Percentiles rank a stretch among this genome's conserved stretches.
These are phyloP conservation scores for Mucor irregularis DNA, from an alignment of 371 early-diverging fungal genomes.

Conservation along the genomic window DNA sequence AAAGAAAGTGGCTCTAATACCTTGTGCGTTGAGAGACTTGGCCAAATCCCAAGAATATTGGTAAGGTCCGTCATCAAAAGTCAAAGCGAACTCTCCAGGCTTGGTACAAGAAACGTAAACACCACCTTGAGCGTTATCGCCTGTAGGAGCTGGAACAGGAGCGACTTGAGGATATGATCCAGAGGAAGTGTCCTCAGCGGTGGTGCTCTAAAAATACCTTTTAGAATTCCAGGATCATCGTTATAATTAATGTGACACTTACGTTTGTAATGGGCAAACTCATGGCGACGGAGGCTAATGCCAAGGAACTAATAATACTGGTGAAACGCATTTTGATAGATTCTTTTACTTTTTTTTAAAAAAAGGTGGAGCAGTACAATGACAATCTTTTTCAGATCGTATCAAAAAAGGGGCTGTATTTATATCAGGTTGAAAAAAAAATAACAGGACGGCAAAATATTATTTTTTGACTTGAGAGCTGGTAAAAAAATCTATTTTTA, in stretches of 20 bases:
- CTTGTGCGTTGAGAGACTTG: constrained; percentile 24
- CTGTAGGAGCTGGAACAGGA: constrained; percentile 7
- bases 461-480: too few species aligned
- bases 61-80: constrained; percentile 52
- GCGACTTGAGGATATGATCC: too few species aligned
- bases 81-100: constrained; percentile 43
- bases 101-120: constrained; percentile 26
- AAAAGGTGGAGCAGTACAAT: too few species aligned
- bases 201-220: constrained; percentile 4
- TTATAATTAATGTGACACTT: background rate
- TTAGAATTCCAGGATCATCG: background rate
- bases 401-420: too few species aligned
- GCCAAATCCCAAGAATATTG: constrained; percentile 39
- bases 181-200: background rate
- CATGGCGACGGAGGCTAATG: constrained; percentile 1
- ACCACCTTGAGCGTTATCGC: constrained; percentile 4
- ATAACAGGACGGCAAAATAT: too few species aligned
- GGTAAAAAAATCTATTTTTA: too few species aligned
- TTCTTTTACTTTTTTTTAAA: too few species aligned
- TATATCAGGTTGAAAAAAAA: too few species aligned
- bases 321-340: constrained; percentile 11
- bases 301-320: constrained; percentile 1
- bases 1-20: constrained; percentile 51
- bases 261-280: background rate
- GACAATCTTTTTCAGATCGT: too few species aligned